Conservation (phyloP, 2,329 filamentous ascomycete genomes). For the Plectosphaerella sp. region DNA sequence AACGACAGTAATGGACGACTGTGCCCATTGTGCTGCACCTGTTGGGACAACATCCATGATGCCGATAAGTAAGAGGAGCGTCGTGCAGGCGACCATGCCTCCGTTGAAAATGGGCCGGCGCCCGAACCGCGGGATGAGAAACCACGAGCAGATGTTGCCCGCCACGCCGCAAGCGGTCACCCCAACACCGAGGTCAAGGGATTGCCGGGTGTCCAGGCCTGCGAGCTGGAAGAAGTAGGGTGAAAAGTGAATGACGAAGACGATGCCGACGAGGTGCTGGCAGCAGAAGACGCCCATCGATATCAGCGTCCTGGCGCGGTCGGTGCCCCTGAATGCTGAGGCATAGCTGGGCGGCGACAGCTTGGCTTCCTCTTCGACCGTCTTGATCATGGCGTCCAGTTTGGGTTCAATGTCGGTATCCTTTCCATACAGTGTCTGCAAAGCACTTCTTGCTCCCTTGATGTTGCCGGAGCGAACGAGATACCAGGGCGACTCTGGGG, state of each 20-base stretch:
- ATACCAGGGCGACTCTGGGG: constrained; percentile 41
- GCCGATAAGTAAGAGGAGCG: constrained; percentile 34
- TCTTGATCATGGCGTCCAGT: constrained; percentile 54
- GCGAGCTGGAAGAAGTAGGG: constrained; percentile 37
- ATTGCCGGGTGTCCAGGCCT: constrained; percentile 27
- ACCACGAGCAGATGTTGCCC: constrained; percentile 35
- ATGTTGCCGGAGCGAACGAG: constrained; percentile 25
- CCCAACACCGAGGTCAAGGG: constrained; percentile 32
- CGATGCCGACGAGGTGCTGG: constrained; percentile 18
- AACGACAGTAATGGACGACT: constrained; percentile 34
- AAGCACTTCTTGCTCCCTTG: constrained; percentile 26
- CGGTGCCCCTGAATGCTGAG: constrained; percentile 32
- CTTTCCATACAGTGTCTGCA: constrained; percentile 27
- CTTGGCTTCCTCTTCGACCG: constrained; percentile 44
- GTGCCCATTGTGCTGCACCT: constrained; percentile 26
- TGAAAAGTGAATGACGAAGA: constrained; percentile 28
- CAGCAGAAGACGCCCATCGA: constrained; percentile 28
- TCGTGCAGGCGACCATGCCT: constrained; percentile 15
- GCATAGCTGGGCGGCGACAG: constrained; percentile 21
- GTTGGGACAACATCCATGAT: constrained; percentile 25
- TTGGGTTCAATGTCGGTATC: constrained; percentile 35
- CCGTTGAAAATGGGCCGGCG: constrained; percentile 7
- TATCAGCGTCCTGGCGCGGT: constrained; percentile 33
- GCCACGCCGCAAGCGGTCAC: constrained; percentile 32
- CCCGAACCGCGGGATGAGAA: constrained; percentile 8